Evolutionary conservation across 176 grass and related monocot species (phyloP).

Genomic region (Eragrostis curvula): DNA sequence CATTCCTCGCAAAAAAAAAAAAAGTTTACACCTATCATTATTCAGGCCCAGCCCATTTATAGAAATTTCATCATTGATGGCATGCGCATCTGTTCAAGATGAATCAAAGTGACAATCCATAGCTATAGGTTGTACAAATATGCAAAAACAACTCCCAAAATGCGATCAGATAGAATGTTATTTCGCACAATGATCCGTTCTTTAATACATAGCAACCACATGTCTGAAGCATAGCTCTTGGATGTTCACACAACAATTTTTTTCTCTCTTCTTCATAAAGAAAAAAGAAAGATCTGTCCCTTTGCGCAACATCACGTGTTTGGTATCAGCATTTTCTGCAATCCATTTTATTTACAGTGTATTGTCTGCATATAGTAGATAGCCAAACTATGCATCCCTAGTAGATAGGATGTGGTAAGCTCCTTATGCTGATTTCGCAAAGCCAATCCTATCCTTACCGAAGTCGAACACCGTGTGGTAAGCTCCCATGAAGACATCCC

Average conservation of each 20-base stretch:
- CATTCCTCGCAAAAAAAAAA: no score
- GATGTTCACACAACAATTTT: not conserved
- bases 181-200: not conserved
- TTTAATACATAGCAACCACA: not conserved
- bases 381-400: not conserved
- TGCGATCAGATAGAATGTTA: not conserved
- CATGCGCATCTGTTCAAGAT: not conserved
- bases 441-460: conserved; percentile 77
- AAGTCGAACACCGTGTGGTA: conserved; percentile 97
- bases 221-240: not conserved
- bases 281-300: conserved; percentile 8
- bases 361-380: not conserved
- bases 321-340: conserved; percentile 4
- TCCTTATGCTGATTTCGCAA: conserved; percentile 48
- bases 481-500: conserved; percentile 98
- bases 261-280: conserved; percentile 2
- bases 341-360: conserved; percentile 8
- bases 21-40: not conserved
- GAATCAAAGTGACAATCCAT: not conserved
- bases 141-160: not conserved
- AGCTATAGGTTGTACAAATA: not conserved
- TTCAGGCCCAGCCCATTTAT: not conserved
- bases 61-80: not conserved
- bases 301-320: not conserved
- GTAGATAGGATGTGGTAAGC: not conserved